These are phyloP conservation scores for Fusarium sp. DNA, from an alignment of 2,329 filamentous ascomycete species.

Conservation along the genomic window DNA sequence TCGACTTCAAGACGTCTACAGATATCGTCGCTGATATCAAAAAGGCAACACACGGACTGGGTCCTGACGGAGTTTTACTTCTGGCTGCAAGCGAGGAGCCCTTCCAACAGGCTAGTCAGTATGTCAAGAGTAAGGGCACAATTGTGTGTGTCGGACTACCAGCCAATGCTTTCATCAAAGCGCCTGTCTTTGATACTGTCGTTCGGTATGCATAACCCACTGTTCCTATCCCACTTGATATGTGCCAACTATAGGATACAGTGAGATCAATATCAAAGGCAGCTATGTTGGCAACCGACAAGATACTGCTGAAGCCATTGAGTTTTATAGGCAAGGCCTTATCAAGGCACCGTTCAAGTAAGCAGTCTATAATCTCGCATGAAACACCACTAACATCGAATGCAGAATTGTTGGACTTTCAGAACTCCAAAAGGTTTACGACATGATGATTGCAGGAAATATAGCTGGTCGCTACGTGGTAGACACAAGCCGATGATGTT, in stretches of 20 bases:
- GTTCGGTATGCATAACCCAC: slow-evolving; percentile 55
- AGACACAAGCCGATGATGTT: slow-evolving; percentile 71
- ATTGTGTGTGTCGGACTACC: slow-evolving; percentile 90
- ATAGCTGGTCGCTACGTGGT: slow-evolving; percentile 81
- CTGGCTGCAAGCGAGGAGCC: slow-evolving; percentile 88
- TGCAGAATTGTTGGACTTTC: slow-evolving; percentile 75
- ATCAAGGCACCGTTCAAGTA: slow-evolving; percentile 85
- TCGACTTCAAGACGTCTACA: slow-evolving; percentile 81
- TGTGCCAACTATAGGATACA: slow-evolving; percentile 35
- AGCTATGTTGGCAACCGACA: slow-evolving; percentile 91
- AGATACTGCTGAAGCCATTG: slow-evolving; percentile 86
- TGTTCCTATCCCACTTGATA: fast-evolving
- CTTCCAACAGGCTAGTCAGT: slow-evolving; percentile 90
- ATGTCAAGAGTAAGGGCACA: slow-evolving; percentile 82
- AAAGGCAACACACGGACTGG: slow-evolving; percentile 79
- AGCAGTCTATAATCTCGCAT: fast-evolving
- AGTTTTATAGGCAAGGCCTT: slow-evolving; percentile 84
- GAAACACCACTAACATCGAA: slow-evolving; percentile 4
- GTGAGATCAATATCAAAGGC: slow-evolving; percentile 90
- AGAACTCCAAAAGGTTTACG: slow-evolving; percentile 80
- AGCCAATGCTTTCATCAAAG: slow-evolving; percentile 81
- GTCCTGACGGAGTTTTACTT: slow-evolving; percentile 86
- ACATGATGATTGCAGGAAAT: slow-evolving; percentile 75
- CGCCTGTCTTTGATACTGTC: slow-evolving; percentile 88
- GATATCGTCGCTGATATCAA: slow-evolving; percentile 82